Base-by-base conservation (phyloP, 306 rosid species). In the Cucurbita maxima region DNA sequence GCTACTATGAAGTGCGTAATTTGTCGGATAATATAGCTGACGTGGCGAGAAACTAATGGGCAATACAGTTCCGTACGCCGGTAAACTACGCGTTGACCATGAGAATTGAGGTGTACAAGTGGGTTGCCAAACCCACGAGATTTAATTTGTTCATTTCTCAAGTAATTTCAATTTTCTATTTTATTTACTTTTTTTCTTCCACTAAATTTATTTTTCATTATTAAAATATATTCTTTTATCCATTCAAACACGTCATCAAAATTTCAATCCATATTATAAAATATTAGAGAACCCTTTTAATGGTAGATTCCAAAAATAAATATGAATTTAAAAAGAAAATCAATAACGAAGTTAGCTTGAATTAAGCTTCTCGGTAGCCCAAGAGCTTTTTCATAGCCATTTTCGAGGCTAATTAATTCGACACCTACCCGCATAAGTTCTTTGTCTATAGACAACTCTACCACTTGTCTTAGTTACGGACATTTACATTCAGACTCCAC, bases 41-140 rank as follows among this genome's bases (percentile, higher is more conserved):
- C 55, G 72, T 67, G 72, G 54, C 16, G 11, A 5, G 11, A 19
- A 8, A 0, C 18, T 2, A 66, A 3, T 43, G 38, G 72, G 0
- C 36, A 63, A 10, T 0, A 41, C 15, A n/a, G 5, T 41, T n/a
- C n/a, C 71, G 34, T 41, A 63, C 71, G 34, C 18, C 1, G 36
- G 71, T 64, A 19, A 44, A 44, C 72, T 43, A 66, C 72, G 72
- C 72, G 51, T 63, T 52, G 34, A 38, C 72, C 38, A n/a, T 63
- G 8, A 18, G 51, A 41, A 11, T n/a, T 5, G 13, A 67, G 19
- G 5, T 7, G 38, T 12, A 11, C n/a, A 13, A 20, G 72, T 67
- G 37, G 72, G 18, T 67, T 44, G 53, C 72, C 55, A 67, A 67
- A 44, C 55, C 72, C 3, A 8, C 2, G 9, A 41, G 30, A 63